Evolutionary conservation across 2,329 filamentous ascomycete species (phyloP), one percentile per base, ranked within the genome.

Genomic region (Boeremia lycopersici): DNA sequence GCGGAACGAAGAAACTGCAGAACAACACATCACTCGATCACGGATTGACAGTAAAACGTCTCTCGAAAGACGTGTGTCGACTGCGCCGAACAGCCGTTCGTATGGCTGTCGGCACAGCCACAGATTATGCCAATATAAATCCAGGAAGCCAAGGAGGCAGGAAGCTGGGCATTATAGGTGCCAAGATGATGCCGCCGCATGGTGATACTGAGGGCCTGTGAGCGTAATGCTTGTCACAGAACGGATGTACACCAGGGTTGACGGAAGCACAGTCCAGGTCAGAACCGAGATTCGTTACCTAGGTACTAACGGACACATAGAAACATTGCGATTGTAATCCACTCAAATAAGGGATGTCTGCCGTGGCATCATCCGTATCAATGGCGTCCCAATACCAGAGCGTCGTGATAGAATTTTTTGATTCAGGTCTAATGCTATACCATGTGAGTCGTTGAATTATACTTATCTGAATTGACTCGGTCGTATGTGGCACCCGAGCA

Each of bases 41-140:
- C 33, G 6, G 6, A 33, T 31, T n/a, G 11, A 33, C 31, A 39
- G 44, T 26, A 48, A 34, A 43, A 48, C 34, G 45, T 19, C 28
- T 52, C 44, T 47, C 34, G 34, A 44, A 29, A 46, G 38, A 36
- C 6, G 39, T 53, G 39, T 53, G 56, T 51, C 31, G 50, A 56
- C 48, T 53, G 45, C 51, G 53, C 54, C 48, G 48, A 57, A 60
- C 57, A 58, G 41, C 48, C 60, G 51, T 59, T 54, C 48, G 46
- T 41, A 25, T 44, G 36, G 40, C 19, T 43, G 29, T 43, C 46
- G 45, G 40, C 45, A 49, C 48, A 47, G 57, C 50, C 35, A 46
- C 47, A 42, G 11, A 35, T 35, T 8, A 30, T 54, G 45, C 45
- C 45, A 49, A 49, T 40, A 26, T 23, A 13, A 25, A 13, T 40